Conservation (phyloP, 2,329 filamentous ascomycete genomes). For the Penicillium fuscoglaucum region DNA sequence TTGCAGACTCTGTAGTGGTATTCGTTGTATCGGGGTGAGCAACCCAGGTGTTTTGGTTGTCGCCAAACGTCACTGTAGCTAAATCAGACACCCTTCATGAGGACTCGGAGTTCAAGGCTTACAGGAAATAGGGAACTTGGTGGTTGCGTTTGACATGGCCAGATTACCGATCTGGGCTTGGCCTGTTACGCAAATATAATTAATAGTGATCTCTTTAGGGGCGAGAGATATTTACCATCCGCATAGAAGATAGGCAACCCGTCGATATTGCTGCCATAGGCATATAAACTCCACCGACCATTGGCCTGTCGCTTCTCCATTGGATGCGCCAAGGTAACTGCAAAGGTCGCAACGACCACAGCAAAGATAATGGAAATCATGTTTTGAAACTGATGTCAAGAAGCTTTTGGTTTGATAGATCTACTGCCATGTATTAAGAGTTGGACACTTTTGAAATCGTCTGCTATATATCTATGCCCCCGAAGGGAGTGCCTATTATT, state of each 20-base stretch:
- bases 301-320: neutral
- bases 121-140: slow-evolving; percentile 4
- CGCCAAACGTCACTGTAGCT: neutral
- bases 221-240: neutral
- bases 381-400: too few relatives aligned
- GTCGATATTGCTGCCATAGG: neutral
- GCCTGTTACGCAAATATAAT: neutral
- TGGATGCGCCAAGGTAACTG: neutral
- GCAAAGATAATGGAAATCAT: neutral
- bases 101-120: neutral
- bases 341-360: neutral
- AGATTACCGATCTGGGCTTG: slow-evolving; percentile 11
- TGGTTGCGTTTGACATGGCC: slow-evolving; percentile 6
- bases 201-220: neutral
- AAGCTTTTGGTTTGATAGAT: neutral
- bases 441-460: neutral
- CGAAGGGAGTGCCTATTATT: neutral
- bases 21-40: neutral
- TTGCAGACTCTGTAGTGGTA: neutral
- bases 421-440: neutral
- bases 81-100: neutral
- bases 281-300: neutral
- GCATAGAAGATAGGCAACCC: slow-evolving; percentile 1
- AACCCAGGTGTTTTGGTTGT: neutral
- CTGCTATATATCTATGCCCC: neutral